phyloP scores from a whole-genome alignment of 2,329 filamentous ascomycete genomes.

The Fonsecaea multimorphosa region DNA sequence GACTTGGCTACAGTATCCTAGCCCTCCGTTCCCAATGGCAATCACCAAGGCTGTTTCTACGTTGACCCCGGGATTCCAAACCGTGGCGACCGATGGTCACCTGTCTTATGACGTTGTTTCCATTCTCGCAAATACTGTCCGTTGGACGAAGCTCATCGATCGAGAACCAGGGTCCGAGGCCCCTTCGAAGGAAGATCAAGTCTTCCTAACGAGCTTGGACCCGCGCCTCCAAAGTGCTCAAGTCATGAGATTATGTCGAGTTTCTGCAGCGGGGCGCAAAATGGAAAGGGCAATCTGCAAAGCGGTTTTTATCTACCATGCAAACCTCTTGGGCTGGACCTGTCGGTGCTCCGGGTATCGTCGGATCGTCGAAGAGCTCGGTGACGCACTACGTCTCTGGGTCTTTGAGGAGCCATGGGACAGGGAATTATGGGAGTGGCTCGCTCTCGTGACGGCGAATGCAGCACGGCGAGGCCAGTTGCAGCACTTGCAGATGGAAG shows the following conservation, averaged over 20 bases:
- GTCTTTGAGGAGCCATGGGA: constrained; percentile 12
- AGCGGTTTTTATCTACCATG: constrained; percentile 30
- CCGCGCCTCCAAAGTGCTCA: constrained; percentile 27
- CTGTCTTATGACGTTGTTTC: constrained; percentile 19
- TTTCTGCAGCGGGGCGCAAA: neutral
- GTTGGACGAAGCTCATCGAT: constrained; percentile 29
- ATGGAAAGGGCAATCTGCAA: constrained; percentile 29
- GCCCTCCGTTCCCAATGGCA: constrained; percentile 13
- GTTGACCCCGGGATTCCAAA: constrained; percentile 26
- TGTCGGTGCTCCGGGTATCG: constrained; percentile 32
- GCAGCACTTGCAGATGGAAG: constrained; percentile 22
- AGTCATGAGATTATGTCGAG: constrained; percentile 27
- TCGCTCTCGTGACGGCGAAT: constrained; percentile 28
- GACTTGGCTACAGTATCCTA: constrained; percentile 7
- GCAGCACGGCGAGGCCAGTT: constrained; percentile 25
- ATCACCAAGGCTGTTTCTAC: constrained; percentile 15
- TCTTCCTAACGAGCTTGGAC: constrained; percentile 28
- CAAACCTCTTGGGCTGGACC: constrained; percentile 30
- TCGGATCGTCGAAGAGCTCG: constrained; percentile 25
- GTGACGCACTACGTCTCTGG: constrained; percentile 13
- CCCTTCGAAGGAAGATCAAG: constrained; percentile 19
- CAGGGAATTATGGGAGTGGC: constrained; percentile 24
- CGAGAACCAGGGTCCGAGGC: constrained; percentile 5
- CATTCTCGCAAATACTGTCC: constrained; percentile 21
- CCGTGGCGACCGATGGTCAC: constrained; percentile 17